A percentile compares a stretch with the other conserved stretches of the same genome.
Evolutionary conservation across 2,329 filamentous ascomycete species (phyloP).

Genomic region (Pestalotiopsis sp.): DNA sequence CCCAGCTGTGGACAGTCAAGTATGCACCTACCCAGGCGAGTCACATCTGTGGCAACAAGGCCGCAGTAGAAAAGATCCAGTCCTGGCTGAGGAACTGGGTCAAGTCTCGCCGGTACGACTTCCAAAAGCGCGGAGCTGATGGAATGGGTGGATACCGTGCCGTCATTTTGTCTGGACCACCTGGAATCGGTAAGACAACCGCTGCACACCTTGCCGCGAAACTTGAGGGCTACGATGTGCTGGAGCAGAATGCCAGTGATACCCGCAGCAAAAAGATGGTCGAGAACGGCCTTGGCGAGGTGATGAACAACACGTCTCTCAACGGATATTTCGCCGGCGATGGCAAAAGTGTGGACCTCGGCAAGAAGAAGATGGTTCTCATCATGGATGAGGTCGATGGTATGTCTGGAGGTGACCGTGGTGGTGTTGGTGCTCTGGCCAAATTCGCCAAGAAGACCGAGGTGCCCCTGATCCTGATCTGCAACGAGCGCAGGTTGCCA

Average conservation of each 20-base stretch:
- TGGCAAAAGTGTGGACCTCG: slow-evolving; percentile 75
- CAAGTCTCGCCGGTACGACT: slow-evolving; percentile 76
- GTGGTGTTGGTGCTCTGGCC: slow-evolving; percentile 91
- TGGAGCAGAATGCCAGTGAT: slow-evolving; percentile 96
- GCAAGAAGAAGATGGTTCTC: slow-evolving; percentile 90
- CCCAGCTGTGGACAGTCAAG: slow-evolving; percentile 88
- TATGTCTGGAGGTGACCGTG: slow-evolving; percentile 96
- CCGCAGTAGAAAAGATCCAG: slow-evolving; percentile 85
- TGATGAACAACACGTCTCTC: slow-evolving; percentile 91
- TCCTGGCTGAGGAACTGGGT: slow-evolving; percentile 84
- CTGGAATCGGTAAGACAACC: slow-evolving; percentile 96
- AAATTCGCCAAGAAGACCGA: slow-evolving; percentile 95
- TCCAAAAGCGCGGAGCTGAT: slow-evolving; percentile 81
- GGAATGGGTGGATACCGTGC: slow-evolving; percentile 82
- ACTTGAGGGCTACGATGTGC: slow-evolving; percentile 87
- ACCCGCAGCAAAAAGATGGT: slow-evolving; percentile 95
- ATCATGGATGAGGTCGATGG: slow-evolving; percentile 99
- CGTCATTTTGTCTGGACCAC: slow-evolving; percentile 94
- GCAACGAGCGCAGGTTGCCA: slow-evolving; percentile 87
- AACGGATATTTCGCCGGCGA: slow-evolving; percentile 88
- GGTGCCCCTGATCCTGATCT: slow-evolving; percentile 94
- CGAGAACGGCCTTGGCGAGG: slow-evolving; percentile 83
- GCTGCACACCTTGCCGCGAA: slow-evolving; percentile 93
- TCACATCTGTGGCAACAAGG: slow-evolving; percentile 96
- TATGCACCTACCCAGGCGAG: slow-evolving; percentile 84